Percentiles rank a stretch among this genome's conserved stretches.
phyloP scores from a whole-genome alignment of 2,329 filamentous ascomycete species.

The Ceratocystis lukuohia region DNA sequence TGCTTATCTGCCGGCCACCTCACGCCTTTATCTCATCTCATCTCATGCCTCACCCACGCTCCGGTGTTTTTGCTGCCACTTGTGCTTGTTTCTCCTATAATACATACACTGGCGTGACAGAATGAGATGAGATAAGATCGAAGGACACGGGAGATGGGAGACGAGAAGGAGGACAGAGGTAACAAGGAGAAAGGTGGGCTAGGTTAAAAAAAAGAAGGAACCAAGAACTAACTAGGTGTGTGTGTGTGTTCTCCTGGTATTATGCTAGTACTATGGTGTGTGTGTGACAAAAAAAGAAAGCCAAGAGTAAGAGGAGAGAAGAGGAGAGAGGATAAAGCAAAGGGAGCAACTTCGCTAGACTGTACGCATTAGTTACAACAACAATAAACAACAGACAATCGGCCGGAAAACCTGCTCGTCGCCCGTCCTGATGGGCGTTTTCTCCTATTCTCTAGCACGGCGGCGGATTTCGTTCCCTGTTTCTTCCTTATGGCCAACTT shows the following conservation, averaged over 20 bases:
- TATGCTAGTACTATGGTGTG: no score
- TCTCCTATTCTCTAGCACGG: not conserved
- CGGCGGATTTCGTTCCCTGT: constrained; percentile 1
- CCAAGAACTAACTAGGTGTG: not conserved
- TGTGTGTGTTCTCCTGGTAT: no score
- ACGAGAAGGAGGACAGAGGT: not conserved
- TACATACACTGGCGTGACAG: not conserved
- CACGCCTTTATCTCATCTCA: no score
- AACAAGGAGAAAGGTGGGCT: not conserved
- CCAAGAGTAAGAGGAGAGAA: not conserved
- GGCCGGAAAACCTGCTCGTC: not conserved
- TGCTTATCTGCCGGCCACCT: no score
- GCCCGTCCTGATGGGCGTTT: not conserved
- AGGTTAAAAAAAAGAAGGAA: not conserved
- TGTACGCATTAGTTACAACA: no score
- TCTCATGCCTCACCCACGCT: not conserved
- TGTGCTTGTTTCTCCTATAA: not conserved
- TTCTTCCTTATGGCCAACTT: not conserved
- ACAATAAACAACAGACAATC: not conserved
- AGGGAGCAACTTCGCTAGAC: not conserved
- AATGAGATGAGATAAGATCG: not conserved
- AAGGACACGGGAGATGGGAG: not conserved
- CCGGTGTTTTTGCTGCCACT: not conserved
- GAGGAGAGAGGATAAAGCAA: not conserved
- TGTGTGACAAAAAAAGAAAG: not conserved